Percentiles rank a stretch among this genome's conserved stretches.
Evolutionary conservation across 129 eudicot species (phyloP).

Genomic region (Flaveria linearis): DNA sequence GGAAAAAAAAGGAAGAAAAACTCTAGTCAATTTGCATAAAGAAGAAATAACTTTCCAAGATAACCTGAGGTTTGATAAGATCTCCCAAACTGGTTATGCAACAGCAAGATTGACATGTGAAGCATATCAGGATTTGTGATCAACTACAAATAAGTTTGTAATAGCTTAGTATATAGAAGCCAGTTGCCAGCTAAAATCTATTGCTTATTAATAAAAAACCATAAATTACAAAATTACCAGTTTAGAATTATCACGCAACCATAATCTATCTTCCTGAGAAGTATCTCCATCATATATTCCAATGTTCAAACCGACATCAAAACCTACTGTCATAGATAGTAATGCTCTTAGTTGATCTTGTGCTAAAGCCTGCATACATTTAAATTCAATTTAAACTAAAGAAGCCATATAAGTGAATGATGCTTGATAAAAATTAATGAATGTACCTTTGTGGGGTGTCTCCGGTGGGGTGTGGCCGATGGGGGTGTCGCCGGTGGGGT

Average conservation of each 20-base stretch:
- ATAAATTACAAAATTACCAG: constrained; percentile 50
- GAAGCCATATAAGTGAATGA: constrained; percentile 19
- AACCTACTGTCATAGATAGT: constrained; percentile 51
- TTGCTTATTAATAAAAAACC: not conserved
- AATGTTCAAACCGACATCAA: constrained; percentile 54
- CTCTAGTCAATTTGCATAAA: constrained; percentile 5
- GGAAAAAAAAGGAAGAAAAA: not conserved
- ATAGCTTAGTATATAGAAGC: constrained; percentile 22
- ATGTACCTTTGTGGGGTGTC: constrained; percentile 83
- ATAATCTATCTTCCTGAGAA: constrained; percentile 66
- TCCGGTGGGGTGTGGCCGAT: too few relatives aligned
- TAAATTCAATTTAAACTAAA: constrained; percentile 14
- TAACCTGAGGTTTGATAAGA: constrained; percentile 81
- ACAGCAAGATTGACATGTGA: constrained; percentile 89
- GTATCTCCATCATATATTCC: constrained; percentile 96
- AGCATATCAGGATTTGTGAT: constrained; percentile 98
- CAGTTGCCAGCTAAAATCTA: constrained; percentile 17
- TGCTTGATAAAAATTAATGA: constrained; percentile 12
- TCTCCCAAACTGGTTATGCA: constrained; percentile 67
- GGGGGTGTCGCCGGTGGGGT: too few relatives aligned
- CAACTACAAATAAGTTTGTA: constrained; percentile 53
- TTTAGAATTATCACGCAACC: constrained; percentile 85
- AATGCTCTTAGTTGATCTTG: constrained; percentile 92
- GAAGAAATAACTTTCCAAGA: constrained; percentile 21
- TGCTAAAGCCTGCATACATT: constrained; percentile 87